Evolutionary conservation across 2,329 filamentous ascomycete species (phyloP).

Genomic region (Penicillium rolfsii): DNA sequence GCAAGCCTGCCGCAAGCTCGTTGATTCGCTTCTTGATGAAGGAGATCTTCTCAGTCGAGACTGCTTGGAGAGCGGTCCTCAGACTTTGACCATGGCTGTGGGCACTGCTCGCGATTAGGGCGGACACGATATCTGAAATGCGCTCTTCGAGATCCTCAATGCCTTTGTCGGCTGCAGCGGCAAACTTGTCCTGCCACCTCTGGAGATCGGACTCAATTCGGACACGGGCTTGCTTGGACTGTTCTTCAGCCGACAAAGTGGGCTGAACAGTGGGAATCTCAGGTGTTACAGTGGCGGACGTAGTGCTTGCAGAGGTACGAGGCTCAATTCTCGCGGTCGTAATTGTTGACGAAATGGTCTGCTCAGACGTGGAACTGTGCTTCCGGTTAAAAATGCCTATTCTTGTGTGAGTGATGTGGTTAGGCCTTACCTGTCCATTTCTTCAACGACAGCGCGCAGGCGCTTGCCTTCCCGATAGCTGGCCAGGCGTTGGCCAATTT

Average conservation of each 20-base stretch:
- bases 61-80: slow-evolving; percentile 68
- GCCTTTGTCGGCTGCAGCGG: slow-evolving; percentile 81
- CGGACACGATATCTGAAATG: slow-evolving; percentile 71
- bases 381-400: slow-evolving; percentile 12
- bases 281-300: slow-evolving; percentile 28
- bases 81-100: slow-evolving; percentile 50
- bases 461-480: slow-evolving; percentile 63
- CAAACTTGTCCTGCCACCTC: slow-evolving; percentile 86
- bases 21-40: slow-evolving; percentile 70
- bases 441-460: slow-evolving; percentile 61
- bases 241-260: slow-evolving; percentile 50
- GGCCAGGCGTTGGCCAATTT: slow-evolving; percentile 87
- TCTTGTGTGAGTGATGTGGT: neutral
- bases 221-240: slow-evolving; percentile 55
- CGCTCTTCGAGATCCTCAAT: slow-evolving; percentile 67
- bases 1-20: slow-evolving; percentile 56
- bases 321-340: slow-evolving; percentile 21
- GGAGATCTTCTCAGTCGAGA: slow-evolving; percentile 65
- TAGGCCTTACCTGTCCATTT: slow-evolving; percentile 51
- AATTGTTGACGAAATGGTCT: slow-evolving; percentile 30
- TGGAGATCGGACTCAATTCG: slow-evolving; percentile 77
- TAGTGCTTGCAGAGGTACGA: slow-evolving; percentile 24
- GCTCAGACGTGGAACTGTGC: slow-evolving; percentile 25
- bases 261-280: slow-evolving; percentile 33
- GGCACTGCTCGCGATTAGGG: slow-evolving; percentile 69